Conservation (phyloP, 306 rosid species). For the Sophora flavescens region DNA sequence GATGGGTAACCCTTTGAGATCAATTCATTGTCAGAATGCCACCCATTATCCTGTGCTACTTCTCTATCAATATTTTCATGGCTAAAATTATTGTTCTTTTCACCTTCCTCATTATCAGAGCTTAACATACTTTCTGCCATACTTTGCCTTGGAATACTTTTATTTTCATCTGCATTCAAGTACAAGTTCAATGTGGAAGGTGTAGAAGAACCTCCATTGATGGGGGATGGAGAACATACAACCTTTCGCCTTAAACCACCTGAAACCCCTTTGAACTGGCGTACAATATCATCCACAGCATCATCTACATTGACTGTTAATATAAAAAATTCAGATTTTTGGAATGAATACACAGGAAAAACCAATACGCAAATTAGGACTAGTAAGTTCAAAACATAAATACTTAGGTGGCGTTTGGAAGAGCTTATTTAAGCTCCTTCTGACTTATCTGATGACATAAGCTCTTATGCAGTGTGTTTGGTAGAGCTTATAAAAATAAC, state of each 20-base stretch:
- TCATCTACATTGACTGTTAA: constrained; percentile 89
- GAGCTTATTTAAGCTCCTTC: too few species aligned
- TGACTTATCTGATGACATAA: too few species aligned
- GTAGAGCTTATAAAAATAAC: too few species aligned
- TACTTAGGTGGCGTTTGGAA: too few species aligned
- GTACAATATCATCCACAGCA: constrained; percentile 94
- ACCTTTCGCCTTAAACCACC: constrained; percentile 85
- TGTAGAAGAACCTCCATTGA: constrained; percentile 59
- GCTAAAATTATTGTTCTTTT: constrained; percentile 50
- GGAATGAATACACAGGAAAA: constrained; percentile 20
- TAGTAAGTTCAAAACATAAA: constrained; percentile 32
- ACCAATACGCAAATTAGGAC: constrained; percentile 1
- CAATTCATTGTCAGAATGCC: constrained; percentile 84
- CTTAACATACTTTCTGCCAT: constrained; percentile 63
- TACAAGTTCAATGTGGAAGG: constrained; percentile 47
- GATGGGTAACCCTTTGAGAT: constrained; percentile 62
- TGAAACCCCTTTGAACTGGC: constrained; percentile 95
- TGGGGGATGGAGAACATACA: constrained; percentile 61
- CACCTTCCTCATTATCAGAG: constrained; percentile 74
- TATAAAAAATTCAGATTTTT: constrained; percentile 28
- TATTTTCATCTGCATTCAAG: constrained; percentile 70
- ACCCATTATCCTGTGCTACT: constrained; percentile 53
- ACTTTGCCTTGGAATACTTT: constrained; percentile 53
- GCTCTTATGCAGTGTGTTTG: too few species aligned
- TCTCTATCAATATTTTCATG: constrained; percentile 52